A percentile compares a stretch with the other conserved stretches of the same genome.
Conservation (phyloP, 345 rosid genomes). For the Luvunga scandens region DNA sequence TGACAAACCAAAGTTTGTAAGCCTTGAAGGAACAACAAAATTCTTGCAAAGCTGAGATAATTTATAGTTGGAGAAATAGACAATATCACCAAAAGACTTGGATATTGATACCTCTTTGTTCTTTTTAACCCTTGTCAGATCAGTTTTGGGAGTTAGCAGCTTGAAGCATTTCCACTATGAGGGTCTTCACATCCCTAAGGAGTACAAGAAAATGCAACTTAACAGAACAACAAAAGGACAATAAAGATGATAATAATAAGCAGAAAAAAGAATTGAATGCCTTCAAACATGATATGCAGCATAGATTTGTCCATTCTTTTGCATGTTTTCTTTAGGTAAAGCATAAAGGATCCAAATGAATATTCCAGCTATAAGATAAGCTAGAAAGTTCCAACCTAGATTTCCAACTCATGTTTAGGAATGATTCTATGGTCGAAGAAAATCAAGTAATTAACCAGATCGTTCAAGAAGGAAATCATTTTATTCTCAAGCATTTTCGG, state of each 20-base stretch:
- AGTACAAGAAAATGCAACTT: slow-evolving; percentile 14
- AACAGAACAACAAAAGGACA: not conserved
- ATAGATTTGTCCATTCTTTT: not conserved
- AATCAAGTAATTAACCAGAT: not conserved
- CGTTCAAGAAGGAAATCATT: not conserved
- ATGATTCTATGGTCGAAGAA: not conserved
- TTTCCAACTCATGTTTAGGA: not conserved
- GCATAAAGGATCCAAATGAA: not conserved
- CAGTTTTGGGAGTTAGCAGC: slow-evolving; percentile 51
- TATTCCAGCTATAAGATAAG: not conserved
- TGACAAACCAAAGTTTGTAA: not conserved
- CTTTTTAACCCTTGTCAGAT: slow-evolving; percentile 6
- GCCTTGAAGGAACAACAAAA: not conserved
- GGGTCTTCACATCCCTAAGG: slow-evolving; percentile 82
- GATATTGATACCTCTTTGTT: slow-evolving; percentile 7
- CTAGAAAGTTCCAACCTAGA: not conserved
- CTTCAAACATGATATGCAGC: not conserved
- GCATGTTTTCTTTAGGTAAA: not conserved
- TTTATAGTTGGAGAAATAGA: not conserved
- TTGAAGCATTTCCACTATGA: slow-evolving; percentile 88
- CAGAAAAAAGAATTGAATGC: not conserved
- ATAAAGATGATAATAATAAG: not conserved
- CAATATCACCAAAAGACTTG: not conserved
- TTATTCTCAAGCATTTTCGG: not conserved
- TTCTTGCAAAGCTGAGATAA: not conserved